phyloP scores from a whole-genome alignment of 805 yeast genomes.

The Monosporozyma yasuniensis region DNA sequence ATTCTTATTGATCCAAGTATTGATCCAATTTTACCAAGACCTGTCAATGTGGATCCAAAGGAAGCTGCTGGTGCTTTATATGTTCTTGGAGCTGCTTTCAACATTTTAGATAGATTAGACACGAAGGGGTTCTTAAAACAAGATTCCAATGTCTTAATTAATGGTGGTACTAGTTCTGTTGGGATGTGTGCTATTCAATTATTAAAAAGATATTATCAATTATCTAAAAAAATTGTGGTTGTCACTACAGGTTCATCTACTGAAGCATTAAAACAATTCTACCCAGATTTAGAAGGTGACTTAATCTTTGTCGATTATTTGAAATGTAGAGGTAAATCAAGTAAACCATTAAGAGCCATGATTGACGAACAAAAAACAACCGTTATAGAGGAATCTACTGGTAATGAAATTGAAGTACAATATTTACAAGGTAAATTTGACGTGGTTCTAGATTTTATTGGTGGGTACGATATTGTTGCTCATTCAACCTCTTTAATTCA shows the following conservation, averaged over 20 bases:
- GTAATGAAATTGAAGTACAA: slow-evolving; percentile 17
- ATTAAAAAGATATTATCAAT: slow-evolving; percentile 43
- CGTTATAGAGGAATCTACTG: slow-evolving; percentile 25
- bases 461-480: slow-evolving; percentile 48
- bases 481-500: slow-evolving; percentile 37
- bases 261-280: slow-evolving; percentile 32
- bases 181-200: slow-evolving; percentile 57
- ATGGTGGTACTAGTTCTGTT: slow-evolving; percentile 75
- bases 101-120: slow-evolving; percentile 30
- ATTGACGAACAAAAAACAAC: slow-evolving; percentile 29
- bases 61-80: slow-evolving; percentile 61
- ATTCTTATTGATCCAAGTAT: slow-evolving; percentile 44
- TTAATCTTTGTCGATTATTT: slow-evolving; percentile 31
- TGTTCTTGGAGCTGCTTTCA: slow-evolving; percentile 55
- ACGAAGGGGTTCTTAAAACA: slow-evolving; percentile 26
- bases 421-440: slow-evolving; percentile 45
- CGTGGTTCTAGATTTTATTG: slow-evolving; percentile 60
- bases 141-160: slow-evolving; percentile 45
- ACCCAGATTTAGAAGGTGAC: slow-evolving; percentile 34
- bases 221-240: slow-evolving; percentile 42
- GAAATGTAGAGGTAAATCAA: slow-evolving; percentile 27
- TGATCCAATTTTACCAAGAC: slow-evolving; percentile 42
- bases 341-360: slow-evolving; percentile 26
- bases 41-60: slow-evolving; percentile 37
- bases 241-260: slow-evolving; percentile 50